Evolutionary conservation across 768 basidiomycete species (phyloP).

Genomic region (Kondoa malvinella): DNA sequence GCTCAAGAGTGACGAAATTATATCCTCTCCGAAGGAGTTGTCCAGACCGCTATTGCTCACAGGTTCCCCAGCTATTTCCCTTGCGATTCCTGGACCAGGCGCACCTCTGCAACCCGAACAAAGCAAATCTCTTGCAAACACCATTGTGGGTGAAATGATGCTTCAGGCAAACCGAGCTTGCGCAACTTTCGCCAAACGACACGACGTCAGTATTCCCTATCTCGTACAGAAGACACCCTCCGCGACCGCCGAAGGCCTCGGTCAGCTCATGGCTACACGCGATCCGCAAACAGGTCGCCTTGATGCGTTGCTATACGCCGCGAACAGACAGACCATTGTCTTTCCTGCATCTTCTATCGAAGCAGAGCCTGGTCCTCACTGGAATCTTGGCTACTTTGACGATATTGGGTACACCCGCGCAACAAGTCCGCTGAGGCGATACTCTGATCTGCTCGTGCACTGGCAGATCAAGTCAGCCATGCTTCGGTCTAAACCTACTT

Average conservation of each 20-base stretch:
- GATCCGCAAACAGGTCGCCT: constrained; percentile 33
- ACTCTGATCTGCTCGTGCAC: constrained; percentile 60
- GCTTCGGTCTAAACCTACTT: background rate
- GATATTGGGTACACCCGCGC: constrained; percentile 65
- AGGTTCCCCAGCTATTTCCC: no score
- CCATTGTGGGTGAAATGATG: constrained; percentile 61
- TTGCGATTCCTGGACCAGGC: background rate
- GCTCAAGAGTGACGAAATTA: no score
- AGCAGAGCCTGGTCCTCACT: constrained; percentile 44
- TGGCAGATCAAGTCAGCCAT: constrained; percentile 67
- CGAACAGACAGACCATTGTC: constrained; percentile 38
- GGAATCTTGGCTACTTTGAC: constrained; percentile 48
- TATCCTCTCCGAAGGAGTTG: no score
- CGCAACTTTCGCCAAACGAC: constrained; percentile 51
- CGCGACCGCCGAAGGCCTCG: constrained; percentile 30
- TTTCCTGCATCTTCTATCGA: constrained; percentile 16
- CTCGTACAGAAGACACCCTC: constrained; percentile 35
- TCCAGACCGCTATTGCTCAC: no score
- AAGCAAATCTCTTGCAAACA: constrained; percentile 28
- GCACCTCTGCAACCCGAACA: background rate
- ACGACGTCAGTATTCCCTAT: constrained; percentile 47
- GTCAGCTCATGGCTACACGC: constrained; percentile 40
- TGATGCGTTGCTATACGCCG: constrained; percentile 33
- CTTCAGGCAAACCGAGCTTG: constrained; percentile 59
- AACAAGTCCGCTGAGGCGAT: constrained; percentile 78